A percentile compares a stretch with the other conserved stretches of the same genome.
phyloP scores from a whole-genome alignment of 306 rosid genomes.

The Lupinus albus region DNA sequence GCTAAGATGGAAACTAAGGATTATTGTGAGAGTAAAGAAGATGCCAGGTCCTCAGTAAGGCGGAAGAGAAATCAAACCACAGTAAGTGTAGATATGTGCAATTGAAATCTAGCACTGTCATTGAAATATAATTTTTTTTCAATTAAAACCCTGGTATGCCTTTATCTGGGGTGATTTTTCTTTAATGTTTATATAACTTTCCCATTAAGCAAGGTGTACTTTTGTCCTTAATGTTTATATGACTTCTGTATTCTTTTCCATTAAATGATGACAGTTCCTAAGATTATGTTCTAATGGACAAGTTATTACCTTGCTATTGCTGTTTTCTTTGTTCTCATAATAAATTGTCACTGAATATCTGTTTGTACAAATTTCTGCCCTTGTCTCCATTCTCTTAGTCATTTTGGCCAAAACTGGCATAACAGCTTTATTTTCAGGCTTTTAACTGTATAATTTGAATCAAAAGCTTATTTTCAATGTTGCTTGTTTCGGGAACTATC shows the following conservation, averaged over 20 bases:
- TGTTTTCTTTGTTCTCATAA: not conserved
- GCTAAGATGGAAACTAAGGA: constrained; percentile 31
- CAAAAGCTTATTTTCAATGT: constrained; percentile 12
- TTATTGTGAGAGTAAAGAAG: constrained; percentile 41
- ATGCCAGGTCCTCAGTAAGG: constrained; percentile 29
- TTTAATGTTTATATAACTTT: no score
- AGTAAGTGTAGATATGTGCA: constrained; percentile 46
- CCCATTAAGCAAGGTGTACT: constrained; percentile 10
- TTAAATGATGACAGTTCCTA: not conserved
- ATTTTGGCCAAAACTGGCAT: not conserved
- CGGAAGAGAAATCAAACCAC: constrained; percentile 41
- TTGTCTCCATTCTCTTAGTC: no score
- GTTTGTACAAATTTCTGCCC: not conserved
- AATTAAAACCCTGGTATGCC: not conserved
- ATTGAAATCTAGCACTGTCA: constrained; percentile 9
- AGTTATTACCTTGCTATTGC: not conserved
- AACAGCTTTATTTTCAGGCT: not conserved
- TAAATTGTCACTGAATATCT: not conserved
- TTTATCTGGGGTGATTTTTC: no score
- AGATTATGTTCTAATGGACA: not conserved
- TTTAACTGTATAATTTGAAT: constrained; percentile 14
- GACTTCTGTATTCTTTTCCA: not conserved
- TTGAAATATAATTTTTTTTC: constrained; percentile 13
- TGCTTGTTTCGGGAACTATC: not conserved
- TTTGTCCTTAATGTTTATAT: constrained; percentile 1